These are phyloP conservation scores for Hanseniaspora mollemarum DNA, from an alignment of 805 yeast genomes.

Conservation along the genomic window DNA sequence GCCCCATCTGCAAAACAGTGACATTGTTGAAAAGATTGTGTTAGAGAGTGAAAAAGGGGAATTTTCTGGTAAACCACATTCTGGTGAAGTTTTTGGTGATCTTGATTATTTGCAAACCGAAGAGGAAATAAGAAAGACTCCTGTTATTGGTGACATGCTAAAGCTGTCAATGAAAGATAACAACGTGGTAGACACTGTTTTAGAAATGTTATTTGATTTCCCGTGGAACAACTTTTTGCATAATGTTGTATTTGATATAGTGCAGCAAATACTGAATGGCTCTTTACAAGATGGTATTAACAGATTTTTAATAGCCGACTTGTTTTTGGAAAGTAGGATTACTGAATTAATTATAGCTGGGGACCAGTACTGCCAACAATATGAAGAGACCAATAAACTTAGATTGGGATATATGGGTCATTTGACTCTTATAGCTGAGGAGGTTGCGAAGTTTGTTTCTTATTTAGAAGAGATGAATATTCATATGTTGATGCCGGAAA, in stretches of 20 bases:
- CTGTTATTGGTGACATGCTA: conserved; percentile 60
- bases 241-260: conserved; percentile 73
- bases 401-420: conserved; percentile 97
- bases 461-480: conserved; percentile 33
- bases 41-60: conserved; percentile 23
- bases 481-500: conserved; percentile 23
- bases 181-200: conserved; percentile 44
- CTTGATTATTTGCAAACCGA: conserved; percentile 23
- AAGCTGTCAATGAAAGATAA: conserved; percentile 60
- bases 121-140: conserved; percentile 38
- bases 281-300: conserved; percentile 62
- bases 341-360: conserved; percentile 57
- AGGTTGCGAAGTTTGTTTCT: conserved; percentile 72
- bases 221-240: conserved; percentile 82
- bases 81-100: conserved; percentile 10
- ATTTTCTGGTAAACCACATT: neutral
- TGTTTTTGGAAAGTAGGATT: conserved; percentile 48
- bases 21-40: conserved; percentile 22
- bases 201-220: conserved; percentile 57
- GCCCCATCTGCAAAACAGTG: conserved; percentile 2
- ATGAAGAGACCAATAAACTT: conserved; percentile 50
- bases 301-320: conserved; percentile 47
- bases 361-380: conserved; percentile 45
- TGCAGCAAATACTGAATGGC: conserved; percentile 73
- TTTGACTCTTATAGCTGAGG: conserved; percentile 83